Percentiles rank a stretch among this genome's conserved stretches.
Evolutionary conservation across 2,329 filamentous ascomycete genomes (phyloP).

Genomic region (Fusarium sp.): DNA sequence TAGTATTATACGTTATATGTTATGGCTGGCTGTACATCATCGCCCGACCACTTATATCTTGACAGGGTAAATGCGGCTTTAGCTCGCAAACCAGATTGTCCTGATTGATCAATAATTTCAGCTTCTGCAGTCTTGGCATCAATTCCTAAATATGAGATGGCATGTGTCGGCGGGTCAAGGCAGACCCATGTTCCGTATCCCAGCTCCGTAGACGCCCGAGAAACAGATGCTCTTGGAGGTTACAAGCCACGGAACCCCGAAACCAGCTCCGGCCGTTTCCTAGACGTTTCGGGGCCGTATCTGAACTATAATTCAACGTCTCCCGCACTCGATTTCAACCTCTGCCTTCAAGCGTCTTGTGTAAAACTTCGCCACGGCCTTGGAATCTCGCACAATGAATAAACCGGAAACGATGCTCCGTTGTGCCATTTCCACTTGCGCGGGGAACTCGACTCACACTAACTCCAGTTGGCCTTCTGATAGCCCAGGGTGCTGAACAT

Average conservation of each 20-base stretch:
- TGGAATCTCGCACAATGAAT: background rate
- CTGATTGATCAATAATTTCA: background rate
- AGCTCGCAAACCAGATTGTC: background rate
- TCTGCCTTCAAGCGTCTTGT: background rate
- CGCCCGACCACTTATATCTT: background rate
- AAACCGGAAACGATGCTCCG: conserved; percentile 15
- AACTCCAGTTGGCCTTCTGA: conserved; percentile 3
- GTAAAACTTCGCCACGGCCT: background rate
- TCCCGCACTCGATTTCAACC: conserved; percentile 11
- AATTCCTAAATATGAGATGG: conserved; percentile 1
- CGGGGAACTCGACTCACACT: conserved; percentile 7
- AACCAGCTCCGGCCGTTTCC: conserved; percentile 20
- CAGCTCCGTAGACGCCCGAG: conserved; percentile 37
- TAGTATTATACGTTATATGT: background rate
- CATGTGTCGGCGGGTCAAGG: background rate
- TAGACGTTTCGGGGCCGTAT: conserved; percentile 18
- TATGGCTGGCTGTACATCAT: conserved; percentile 6
- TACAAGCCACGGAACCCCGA: conserved; percentile 10
- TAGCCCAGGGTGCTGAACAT: background rate
- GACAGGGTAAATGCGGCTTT: background rate
- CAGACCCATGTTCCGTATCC: background rate
- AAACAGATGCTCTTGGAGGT: conserved; percentile 9
- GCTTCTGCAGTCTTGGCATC: conserved; percentile 1
- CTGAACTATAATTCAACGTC: conserved; percentile 34
- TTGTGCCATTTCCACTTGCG: background rate